Evolutionary conservation across 2,329 filamentous ascomycete genomes (phyloP).

Genomic region (Aspergillus sergii): DNA sequence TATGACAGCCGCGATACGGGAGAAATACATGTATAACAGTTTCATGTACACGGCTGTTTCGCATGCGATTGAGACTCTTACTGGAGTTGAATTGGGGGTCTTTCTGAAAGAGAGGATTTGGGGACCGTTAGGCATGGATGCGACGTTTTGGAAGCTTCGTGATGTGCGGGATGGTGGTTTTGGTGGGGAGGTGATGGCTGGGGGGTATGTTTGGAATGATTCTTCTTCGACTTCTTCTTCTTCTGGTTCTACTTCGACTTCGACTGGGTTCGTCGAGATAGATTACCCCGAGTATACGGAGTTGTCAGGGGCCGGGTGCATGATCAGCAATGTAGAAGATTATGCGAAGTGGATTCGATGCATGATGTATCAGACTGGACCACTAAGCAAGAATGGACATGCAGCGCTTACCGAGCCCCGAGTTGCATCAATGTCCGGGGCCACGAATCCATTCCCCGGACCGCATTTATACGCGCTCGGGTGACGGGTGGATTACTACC

Average conservation of each 20-base stretch:
- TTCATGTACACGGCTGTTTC: constrained; percentile 52
- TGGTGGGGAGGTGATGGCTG: constrained; percentile 37
- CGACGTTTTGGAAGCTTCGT: constrained; percentile 36
- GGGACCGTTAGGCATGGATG: constrained; percentile 50
- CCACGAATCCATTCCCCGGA: not conserved
- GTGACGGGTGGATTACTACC: not conserved
- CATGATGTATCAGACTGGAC: constrained; percentile 28
- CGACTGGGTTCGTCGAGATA: constrained; percentile 32
- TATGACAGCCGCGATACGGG: constrained; percentile 48
- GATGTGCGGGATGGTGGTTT: constrained; percentile 22
- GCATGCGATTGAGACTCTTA: constrained; percentile 50
- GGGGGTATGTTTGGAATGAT: constrained; percentile 45
- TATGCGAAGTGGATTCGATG: constrained; percentile 33
- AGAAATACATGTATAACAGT: constrained; percentile 54
- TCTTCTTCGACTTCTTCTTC: not conserved
- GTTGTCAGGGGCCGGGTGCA: constrained; percentile 46
- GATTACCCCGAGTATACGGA: not conserved
- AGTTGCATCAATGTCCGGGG: constrained; percentile 4
- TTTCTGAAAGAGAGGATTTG: constrained; percentile 50
- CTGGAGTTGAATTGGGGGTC: constrained; percentile 40
- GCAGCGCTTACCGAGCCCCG: constrained; percentile 26
- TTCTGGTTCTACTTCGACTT: constrained; percentile 19
- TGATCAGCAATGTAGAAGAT: constrained; percentile 40
- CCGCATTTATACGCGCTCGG: not conserved
- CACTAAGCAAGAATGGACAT: constrained; percentile 26